Evolutionary conservation across 176 grass and related monocot genomes (phyloP).

Genomic region (Rhipidocladum racemiflorum): DNA sequence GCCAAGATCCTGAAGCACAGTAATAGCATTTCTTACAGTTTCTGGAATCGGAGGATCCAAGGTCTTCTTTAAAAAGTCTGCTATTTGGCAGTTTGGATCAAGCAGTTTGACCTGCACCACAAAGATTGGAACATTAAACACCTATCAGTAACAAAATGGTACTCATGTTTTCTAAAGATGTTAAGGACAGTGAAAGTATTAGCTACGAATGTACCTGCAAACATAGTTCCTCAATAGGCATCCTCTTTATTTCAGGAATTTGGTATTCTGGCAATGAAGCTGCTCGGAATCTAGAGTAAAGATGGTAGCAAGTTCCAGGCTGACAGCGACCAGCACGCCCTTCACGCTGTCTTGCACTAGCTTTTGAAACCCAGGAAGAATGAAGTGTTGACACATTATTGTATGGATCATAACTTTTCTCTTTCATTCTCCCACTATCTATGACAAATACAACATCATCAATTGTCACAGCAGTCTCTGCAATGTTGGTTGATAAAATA

Average conservation of each 20-base stretch:
- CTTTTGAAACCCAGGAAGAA: slow-evolving; percentile 94
- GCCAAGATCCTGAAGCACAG: slow-evolving; percentile 77
- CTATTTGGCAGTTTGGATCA: slow-evolving; percentile 65
- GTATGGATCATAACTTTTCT: slow-evolving; percentile 98
- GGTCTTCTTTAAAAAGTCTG: slow-evolving; percentile 82
- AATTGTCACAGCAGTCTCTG: slow-evolving; percentile 95
- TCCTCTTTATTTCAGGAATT: slow-evolving; percentile 95
- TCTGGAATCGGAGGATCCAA: slow-evolving; percentile 78
- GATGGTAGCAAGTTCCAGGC: slow-evolving; percentile 89
- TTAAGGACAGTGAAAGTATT: slow-evolving; percentile 21
- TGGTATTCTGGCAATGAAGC: slow-evolving; percentile 74
- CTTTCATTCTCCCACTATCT: slow-evolving; percentile 96
- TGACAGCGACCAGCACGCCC: slow-evolving; percentile 92
- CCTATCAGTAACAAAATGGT: slow-evolving; percentile 14
- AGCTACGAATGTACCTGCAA: slow-evolving; percentile 60
- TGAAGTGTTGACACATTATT: slow-evolving; percentile 95
- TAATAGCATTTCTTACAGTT: slow-evolving; percentile 80
- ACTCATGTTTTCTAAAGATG: slow-evolving; percentile 8
- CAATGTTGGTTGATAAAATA: slow-evolving; percentile 96
- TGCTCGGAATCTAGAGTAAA: slow-evolving; percentile 83
- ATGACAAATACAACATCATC: slow-evolving; percentile 96
- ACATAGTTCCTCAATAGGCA: slow-evolving; percentile 95
- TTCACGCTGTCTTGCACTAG: slow-evolving; percentile 82
- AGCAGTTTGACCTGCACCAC: slow-evolving; percentile 78
- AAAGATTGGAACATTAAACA: slow-evolving; percentile 27